phyloP scores from a whole-genome alignment of 805 yeast genomes.

The Yamadazyma nakazawae region DNA sequence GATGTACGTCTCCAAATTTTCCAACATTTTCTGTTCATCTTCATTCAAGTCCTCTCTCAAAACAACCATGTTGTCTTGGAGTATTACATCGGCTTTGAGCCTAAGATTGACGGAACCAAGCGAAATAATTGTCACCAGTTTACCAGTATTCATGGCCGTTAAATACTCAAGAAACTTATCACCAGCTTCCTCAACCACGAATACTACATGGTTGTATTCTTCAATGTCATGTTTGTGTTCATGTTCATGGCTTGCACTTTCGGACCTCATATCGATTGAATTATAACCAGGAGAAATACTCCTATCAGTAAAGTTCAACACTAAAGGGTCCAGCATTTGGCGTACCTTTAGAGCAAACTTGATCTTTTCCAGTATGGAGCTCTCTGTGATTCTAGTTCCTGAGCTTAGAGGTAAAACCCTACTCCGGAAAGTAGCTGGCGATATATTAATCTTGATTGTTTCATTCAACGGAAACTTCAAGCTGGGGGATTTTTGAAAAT shows the following conservation, averaged over 20 bases:
- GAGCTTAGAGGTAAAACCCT: not conserved
- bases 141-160: not conserved
- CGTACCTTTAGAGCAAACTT: not conserved
- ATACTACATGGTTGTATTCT: not conserved
- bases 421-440: not conserved
- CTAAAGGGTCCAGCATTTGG: not conserved
- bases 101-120: not conserved
- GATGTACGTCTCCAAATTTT: not conserved
- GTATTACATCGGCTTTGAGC: conserved; percentile 1
- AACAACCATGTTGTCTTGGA: not conserved
- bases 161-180: not conserved
- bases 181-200: not conserved
- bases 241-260: not conserved
- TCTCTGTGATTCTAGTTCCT: not conserved
- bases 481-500: conserved; percentile 1
- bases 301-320: conserved; percentile 3
- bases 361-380: not conserved
- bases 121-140: not conserved
- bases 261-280: not conserved
- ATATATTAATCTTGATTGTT: not conserved
- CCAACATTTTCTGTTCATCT: not conserved
- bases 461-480: conserved; percentile 4
- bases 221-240: not conserved
- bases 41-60: not conserved
- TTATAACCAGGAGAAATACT: not conserved